Conservation (phyloP, 176 grass and related monocot species). For the Rhynchospora breviuscula region DNA sequence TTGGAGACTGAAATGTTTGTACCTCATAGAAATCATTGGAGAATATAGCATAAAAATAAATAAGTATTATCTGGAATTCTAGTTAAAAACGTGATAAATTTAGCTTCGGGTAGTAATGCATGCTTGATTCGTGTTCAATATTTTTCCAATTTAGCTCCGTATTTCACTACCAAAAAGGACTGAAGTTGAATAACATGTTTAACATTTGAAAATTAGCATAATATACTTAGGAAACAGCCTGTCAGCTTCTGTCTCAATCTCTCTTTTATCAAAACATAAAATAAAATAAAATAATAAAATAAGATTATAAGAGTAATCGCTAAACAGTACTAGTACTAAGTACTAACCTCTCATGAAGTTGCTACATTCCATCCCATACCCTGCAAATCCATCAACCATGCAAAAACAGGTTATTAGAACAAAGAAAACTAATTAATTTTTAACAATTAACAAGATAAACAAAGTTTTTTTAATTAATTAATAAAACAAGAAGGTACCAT, state of each 20-base stretch:
- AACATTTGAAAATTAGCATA: not conserved
- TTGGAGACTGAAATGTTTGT: too few relatives aligned
- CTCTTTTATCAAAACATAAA: not conserved
- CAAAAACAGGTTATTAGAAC: not conserved
- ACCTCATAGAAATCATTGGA: not conserved
- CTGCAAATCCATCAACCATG: slow-evolving; percentile 31
- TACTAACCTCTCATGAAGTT: slow-evolving; percentile 73
- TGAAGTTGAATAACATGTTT: not conserved
- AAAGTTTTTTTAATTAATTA: not conserved
- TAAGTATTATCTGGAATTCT: not conserved
- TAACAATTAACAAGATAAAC: not conserved
- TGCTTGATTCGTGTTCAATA: not conserved
- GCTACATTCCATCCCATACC: slow-evolving; percentile 92
- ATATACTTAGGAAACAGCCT: not conserved
- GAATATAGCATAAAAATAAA: not conserved
- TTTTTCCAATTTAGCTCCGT: not conserved
- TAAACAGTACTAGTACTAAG: not conserved
- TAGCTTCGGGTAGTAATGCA: not conserved
- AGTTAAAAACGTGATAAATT: not conserved
- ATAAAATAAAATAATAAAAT: not conserved
- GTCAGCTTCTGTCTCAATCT: too few relatives aligned
- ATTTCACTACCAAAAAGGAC: not conserved
- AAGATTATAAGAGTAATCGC: not conserved
- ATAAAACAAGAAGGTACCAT: slow-evolving; percentile 35
- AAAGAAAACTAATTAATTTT: not conserved